Evolutionary conservation across 495 filamentous ascomycete genomes (phyloP), one percentile per base, ranked within the genome.

Genomic region (Hamigera avellanea): DNA sequence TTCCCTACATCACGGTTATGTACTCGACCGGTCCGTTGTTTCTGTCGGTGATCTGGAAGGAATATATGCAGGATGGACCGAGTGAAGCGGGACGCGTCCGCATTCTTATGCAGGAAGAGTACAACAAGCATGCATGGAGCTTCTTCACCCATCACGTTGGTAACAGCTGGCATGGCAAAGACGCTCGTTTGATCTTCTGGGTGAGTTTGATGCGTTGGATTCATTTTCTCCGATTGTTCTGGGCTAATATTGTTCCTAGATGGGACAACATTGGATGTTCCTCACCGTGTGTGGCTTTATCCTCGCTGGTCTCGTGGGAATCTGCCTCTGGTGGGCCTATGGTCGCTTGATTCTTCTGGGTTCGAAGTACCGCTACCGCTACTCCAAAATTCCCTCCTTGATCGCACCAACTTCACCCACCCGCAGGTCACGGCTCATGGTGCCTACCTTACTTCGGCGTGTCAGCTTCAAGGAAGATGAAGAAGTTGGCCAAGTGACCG

Each of bases 1-100:
- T 91, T 26, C 84, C 86, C 0, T 94, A 91, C 55, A 80, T 91
- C 41, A 89, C 83, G 14, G 81, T 94, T 43, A 93, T 88, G 81
- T 88, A 81, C 45, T 74, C 75, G 13, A 91, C 84, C 8, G 86
- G 86, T 8, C 86, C 86, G 14, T 66, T 91, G 40, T 93, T 89
- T 61, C 62, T 87, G 39, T 84, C 78, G 27, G 77, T 88, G 19
- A 73, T 93, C 36, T 93, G 86, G 86, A 79, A 83, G 53, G 67
- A 84, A 49, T 86, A 86, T 43, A 76, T 78, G 62, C 52, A 47
- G 18, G 55, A 56, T 3, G 50, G 45, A 26, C 59, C 57, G 0
- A 50, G 39, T 30, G 65, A 69, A 32, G 45, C 50, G 1, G 58
- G 46, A 3, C 65, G 71, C 7, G 70, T 75, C 19, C 59, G 69